Evolutionary conservation across 345 rosid species (phyloP).

Genomic region (Corchorus capsularis): DNA sequence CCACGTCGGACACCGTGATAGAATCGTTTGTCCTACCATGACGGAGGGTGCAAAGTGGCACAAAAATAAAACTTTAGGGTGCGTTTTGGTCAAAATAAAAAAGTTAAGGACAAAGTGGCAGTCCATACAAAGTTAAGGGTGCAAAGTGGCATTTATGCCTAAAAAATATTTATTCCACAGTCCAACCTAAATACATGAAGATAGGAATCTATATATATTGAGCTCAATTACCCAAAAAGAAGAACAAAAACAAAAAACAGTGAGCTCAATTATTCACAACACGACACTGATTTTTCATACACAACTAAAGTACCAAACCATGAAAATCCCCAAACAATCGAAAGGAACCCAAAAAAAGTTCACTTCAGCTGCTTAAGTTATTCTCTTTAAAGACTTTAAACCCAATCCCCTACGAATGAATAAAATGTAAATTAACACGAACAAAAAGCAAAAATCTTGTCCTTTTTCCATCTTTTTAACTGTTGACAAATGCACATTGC

Average conservation of each 20-base stretch:
- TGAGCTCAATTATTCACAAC: not conserved
- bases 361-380: constrained; percentile 5
- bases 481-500: constrained; percentile 64
- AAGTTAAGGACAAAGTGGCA: too few species aligned
- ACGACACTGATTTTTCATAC: not conserved
- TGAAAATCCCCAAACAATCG: not conserved
- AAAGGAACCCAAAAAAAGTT: not conserved
- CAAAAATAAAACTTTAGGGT: too few species aligned
- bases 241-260: not conserved
- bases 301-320: not conserved
- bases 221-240: not conserved
- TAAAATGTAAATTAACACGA: not conserved
- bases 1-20: too few species aligned
- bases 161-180: not conserved
- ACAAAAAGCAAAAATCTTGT: not conserved
- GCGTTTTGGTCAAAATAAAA: too few species aligned
- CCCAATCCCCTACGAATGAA: not conserved
- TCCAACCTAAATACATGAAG: not conserved
- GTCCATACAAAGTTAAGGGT: too few species aligned
- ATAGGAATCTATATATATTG: not conserved
- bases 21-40: too few species aligned
- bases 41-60: too few species aligned
- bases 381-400: not conserved
- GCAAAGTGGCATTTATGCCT: too few species aligned
- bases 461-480: constrained; percentile 21